Evolutionary conservation across 345 rosid species (phyloP).

Genomic region (Citrus maxima): DNA sequence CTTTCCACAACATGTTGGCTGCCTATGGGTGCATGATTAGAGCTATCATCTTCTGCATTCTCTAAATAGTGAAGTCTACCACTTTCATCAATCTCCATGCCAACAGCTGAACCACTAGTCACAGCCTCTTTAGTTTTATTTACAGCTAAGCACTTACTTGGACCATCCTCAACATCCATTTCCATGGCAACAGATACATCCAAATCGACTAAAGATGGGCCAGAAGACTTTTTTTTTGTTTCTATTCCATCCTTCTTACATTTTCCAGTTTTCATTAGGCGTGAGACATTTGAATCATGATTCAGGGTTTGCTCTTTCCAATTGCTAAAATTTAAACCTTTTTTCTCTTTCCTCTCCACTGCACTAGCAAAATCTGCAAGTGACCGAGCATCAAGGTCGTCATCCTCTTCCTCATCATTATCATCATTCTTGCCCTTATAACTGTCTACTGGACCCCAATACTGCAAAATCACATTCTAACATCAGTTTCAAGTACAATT

Average conservation of each 20-base stretch:
- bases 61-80: conserved; percentile 8
- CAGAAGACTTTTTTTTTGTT: background rate
- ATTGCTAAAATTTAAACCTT: conserved; percentile 41
- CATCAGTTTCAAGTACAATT: conserved; percentile 1
- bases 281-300: conserved; percentile 15
- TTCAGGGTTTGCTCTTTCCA: conserved; percentile 46
- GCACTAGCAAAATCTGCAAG: conserved; percentile 63
- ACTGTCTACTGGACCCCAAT: conserved; percentile 44
- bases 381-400: conserved; percentile 27
- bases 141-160: conserved; percentile 9
- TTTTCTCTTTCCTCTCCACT: conserved; percentile 66
- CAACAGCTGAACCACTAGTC: conserved; percentile 13
- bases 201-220: conserved; percentile 14
- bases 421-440: conserved; percentile 13
- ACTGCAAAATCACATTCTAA: conserved; percentile 40
- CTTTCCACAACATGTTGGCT: conserved; percentile 9
- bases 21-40: conserved; percentile 1
- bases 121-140: conserved; percentile 10
- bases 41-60: conserved; percentile 11
- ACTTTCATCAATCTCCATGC: conserved; percentile 25
- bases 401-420: conserved; percentile 35
- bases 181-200: conserved; percentile 23
- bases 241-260: conserved; percentile 9
- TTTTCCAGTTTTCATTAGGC: conserved; percentile 18
- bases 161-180: conserved; percentile 24